These are phyloP conservation scores for Xylaria multiplex DNA, from an alignment of 2,329 filamentous ascomycete genomes.

Conservation along the genomic window DNA sequence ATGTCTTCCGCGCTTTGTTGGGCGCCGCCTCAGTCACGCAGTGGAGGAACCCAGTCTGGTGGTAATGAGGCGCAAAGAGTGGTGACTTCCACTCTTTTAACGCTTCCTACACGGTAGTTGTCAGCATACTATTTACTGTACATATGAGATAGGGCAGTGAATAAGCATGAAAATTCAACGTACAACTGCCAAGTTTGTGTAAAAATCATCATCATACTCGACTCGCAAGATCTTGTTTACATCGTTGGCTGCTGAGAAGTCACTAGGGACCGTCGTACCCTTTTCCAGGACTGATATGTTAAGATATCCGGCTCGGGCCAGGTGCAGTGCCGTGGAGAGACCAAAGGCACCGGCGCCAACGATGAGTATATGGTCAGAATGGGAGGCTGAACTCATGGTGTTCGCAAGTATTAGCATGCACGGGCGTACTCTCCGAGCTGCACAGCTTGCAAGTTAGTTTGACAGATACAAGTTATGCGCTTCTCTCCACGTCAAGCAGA, in stretches of 20 bases:
- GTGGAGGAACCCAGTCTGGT: constrained; percentile 59
- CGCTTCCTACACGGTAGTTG: constrained; percentile 51
- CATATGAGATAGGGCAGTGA: too few relatives aligned
- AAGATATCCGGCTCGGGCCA: constrained; percentile 53
- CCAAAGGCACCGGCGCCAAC: constrained; percentile 53
- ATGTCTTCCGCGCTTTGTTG: too few relatives aligned
- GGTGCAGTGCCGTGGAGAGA: constrained; percentile 54
- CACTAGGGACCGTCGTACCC: constrained; percentile 49
- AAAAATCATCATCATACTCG: constrained; percentile 68
- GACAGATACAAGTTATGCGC: too few relatives aligned
- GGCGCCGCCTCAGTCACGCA: constrained; percentile 62
- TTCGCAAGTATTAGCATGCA: too few relatives aligned
- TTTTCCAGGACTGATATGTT: constrained; percentile 56
- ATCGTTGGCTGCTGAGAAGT: constrained; percentile 65
- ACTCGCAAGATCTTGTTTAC: constrained; percentile 70
- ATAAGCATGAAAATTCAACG: too few relatives aligned
- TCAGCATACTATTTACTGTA: not conserved
- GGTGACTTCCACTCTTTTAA: constrained; percentile 63
- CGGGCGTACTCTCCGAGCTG: too few relatives aligned
- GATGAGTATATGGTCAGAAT: constrained; percentile 42
- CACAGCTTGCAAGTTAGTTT: too few relatives aligned
- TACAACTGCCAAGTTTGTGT: constrained; percentile 61
- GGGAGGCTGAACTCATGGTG: constrained; percentile 25
- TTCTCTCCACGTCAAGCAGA: too few relatives aligned
- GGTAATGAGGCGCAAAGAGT: constrained; percentile 63